A percentile compares a stretch with the other conserved stretches of the same genome.
Conservation (phyloP, 495 filamentous ascomycete genomes). For the Talaromyces nanjingensis region DNA sequence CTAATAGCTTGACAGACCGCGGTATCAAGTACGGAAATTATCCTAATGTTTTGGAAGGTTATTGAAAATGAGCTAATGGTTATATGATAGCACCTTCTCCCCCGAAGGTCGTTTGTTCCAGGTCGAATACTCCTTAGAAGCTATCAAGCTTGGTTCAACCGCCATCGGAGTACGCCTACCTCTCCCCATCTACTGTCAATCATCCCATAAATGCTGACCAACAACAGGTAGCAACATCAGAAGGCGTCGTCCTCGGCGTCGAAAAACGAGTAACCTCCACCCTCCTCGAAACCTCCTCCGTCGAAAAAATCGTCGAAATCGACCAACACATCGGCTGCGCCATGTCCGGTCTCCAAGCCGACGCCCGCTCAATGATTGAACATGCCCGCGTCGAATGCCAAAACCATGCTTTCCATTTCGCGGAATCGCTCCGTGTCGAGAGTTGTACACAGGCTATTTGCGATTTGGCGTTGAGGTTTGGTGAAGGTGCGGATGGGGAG, state of each 20-base stretch:
- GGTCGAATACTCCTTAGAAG: conserved; percentile 99
- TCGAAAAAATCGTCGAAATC: conserved; percentile 99
- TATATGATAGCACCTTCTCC: conserved; percentile 81
- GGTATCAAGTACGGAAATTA: conserved; percentile 81
- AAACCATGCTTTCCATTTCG: conserved; percentile 94
- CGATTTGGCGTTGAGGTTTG: conserved; percentile 91
- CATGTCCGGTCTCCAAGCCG: conserved; percentile 95
- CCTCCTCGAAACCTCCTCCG: conserved; percentile 91
- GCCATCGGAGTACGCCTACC: conserved; percentile 75
- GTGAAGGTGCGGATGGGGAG: conserved; percentile 95
- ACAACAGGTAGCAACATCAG: conserved; percentile 72
- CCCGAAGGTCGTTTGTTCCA: conserved; percentile 99
- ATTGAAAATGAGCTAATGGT: background rate
- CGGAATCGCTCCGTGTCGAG: conserved; percentile 88
- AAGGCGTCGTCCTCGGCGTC: conserved; percentile 92
- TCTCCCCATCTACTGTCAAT: conserved; percentile 6
- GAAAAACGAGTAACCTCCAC: conserved; percentile 98
- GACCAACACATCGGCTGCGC: conserved; percentile 97
- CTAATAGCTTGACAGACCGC: conserved; percentile 61
- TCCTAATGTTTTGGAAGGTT: background rate
- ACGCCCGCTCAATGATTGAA: conserved; percentile 93
- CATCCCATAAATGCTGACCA: conserved; percentile 13
- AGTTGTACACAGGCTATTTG: conserved; percentile 98
- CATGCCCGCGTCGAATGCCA: conserved; percentile 97
- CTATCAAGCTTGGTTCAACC: conserved; percentile 97